Base-by-base conservation (phyloP, 148 eudicot species). In the Talinum fruticosum region DNA sequence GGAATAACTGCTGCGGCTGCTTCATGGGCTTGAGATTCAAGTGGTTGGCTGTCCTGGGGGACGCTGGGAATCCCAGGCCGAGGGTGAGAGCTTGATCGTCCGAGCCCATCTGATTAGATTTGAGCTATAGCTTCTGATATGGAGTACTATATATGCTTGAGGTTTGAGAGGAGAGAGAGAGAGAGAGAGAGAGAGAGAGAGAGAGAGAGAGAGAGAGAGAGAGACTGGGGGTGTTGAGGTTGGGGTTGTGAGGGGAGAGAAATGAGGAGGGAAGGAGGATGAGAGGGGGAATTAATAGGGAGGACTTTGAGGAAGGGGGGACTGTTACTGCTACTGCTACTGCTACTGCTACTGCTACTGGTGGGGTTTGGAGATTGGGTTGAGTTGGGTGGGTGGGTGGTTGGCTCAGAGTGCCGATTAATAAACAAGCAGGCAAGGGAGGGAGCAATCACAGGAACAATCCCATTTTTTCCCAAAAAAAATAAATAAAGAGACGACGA, bases 1-100 rank as follows among this genome's bases (percentile, higher is more conserved):
- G 5, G 54, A 59, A 23, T 12, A 59, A 13, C 28, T 19, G 18
- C 45, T 8, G 21, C 24, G 33, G 30, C 12, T 34, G 36, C 37
- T 26, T 69, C 44, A 38, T 12, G 6, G 64, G 64, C 1, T 59
- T 59, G 2, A 24, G 64, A 24, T 59, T 59, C 13, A 16, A 23
- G 64, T n/a, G 64, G 64, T 5, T 23, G 64, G 64, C 28, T 59
- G 64, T 6, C 6, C 70, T 84, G 54, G 69, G 28, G 18, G 82
- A 28, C 15, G 88, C 69, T 36, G 85, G 74, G 18, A 84, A 72
- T 14, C 89, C 90, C 15, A 91, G 26, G 0, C 87, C 88, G 2
- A 91, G 75, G 16, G 77, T 84, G 15, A 91, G 90, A 68, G 88
- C 78, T 69, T 45, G 86, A 73, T 86, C 83, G 32, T 84, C 86